Evolutionary conservation across 257 asterid species (phyloP).

Genomic region (Nicotiana otophora): DNA sequence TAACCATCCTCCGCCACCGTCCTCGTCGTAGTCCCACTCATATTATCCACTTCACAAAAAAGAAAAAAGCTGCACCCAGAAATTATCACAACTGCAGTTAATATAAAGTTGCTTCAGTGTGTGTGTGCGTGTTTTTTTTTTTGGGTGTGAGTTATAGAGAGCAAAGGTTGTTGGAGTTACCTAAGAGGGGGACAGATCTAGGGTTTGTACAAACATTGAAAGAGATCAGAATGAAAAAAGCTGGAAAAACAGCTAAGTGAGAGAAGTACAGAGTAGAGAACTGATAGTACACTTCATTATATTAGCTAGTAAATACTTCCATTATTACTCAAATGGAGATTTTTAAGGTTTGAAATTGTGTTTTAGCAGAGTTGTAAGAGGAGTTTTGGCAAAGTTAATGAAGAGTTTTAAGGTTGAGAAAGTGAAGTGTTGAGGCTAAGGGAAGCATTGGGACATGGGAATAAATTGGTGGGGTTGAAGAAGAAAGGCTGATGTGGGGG

Average conservation of each 20-base stretch:
- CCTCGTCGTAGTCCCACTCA: conserved; percentile 5
- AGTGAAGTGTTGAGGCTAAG: conserved; percentile 28
- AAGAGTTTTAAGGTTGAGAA: background rate
- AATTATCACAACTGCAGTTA: conserved; percentile 19
- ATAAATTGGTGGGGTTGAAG: conserved; percentile 17
- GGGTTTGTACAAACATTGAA: conserved; percentile 69
- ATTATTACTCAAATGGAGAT: background rate
- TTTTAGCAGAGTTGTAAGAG: background rate
- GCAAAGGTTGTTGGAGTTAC: conserved; percentile 4
- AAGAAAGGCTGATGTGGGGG: background rate
- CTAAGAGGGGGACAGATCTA: conserved; percentile 60
- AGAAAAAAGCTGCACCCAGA: conserved; percentile 35
- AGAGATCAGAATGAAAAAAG: background rate
- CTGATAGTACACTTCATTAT: background rate
- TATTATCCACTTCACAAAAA: conserved; percentile 15
- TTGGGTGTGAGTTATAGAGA: background rate
- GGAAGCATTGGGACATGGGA: conserved; percentile 58
- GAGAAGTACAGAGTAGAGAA: conserved; percentile 14
- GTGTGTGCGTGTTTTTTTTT: background rate
- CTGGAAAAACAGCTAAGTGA: too few species aligned
- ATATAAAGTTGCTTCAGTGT: background rate
- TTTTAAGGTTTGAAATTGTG: background rate
- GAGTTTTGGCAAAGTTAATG: conserved; percentile 10
- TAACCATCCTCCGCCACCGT: background rate
- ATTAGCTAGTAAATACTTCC: background rate